These are phyloP conservation scores for Quercus dentata DNA, from an alignment of 306 rosid genomes.

Conservation along the genomic window DNA sequence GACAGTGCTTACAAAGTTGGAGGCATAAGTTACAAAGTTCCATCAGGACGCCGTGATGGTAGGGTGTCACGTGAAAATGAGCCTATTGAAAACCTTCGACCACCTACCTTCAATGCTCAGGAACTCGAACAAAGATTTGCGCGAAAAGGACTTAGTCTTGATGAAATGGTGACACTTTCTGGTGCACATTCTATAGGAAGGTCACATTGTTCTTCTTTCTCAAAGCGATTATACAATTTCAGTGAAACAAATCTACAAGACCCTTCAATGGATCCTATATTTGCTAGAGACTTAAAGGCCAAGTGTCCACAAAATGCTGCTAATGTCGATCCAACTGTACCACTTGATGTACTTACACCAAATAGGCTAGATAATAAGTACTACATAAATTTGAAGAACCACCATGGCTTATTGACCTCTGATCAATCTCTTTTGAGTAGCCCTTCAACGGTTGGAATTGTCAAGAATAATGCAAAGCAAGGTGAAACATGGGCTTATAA, in stretches of 20 bases:
- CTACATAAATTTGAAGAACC: not conserved
- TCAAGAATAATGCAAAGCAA: not conserved
- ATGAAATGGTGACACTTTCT: constrained; percentile 14
- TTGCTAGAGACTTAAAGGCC: not conserved
- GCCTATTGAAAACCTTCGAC: not conserved
- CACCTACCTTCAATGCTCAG: not conserved
- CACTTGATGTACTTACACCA: constrained; percentile 4
- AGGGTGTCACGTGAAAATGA: not conserved
- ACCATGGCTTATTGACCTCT: not conserved
- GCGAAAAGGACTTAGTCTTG: not conserved
- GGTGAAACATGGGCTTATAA: not conserved
- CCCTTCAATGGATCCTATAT: constrained; percentile 2
- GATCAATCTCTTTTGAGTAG: not conserved
- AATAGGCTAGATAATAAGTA: constrained; percentile 1
- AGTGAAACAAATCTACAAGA: constrained; percentile 1
- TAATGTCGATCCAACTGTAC: not conserved
- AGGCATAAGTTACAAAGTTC: not conserved
- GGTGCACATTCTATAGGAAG: constrained; percentile 8
- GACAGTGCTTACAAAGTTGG: constrained; percentile 6
- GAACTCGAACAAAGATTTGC: not conserved
- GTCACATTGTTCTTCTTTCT: constrained; percentile 15
- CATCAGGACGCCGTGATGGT: constrained; percentile 1
- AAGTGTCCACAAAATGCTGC: not conserved
- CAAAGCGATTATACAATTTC: not conserved
- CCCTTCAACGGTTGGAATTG: not conserved